Base-by-base conservation (phyloP, 1,139 yeast genomes). In the Kluyveromyces marxianus region DNA sequence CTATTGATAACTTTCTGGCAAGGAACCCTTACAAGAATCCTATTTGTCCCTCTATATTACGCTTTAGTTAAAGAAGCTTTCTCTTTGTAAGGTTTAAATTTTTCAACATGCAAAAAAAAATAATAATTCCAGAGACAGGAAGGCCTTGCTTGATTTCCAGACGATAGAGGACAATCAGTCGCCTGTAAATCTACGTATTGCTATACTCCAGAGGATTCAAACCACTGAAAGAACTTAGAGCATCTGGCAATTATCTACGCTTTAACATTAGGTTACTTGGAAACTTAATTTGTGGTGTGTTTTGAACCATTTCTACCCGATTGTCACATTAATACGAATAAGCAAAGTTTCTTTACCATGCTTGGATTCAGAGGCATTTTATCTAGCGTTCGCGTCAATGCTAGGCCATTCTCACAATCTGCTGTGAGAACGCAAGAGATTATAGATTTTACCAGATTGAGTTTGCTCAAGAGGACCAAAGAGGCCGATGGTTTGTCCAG, bases 361-460 rank as follows among this genome's bases (percentile, higher is more conserved):
- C 21, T 14, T 14, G 21, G 21, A 1, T 14, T 14, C 21, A 14
- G 21, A 14, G 21, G 21, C 21, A 14, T 14, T 14, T 14, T 14
- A 14, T 14, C 21, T 14, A 14, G 21, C 21, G 21, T 14, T 14
- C 21, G 21, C 21, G n/a, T 29, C 6, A 5, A 14, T 10, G 7
- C 7, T 4, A 31, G 48, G 43, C 37, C 44, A 42, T 40, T 40
- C 27, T 24, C 38, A 6, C 29, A 44, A 45, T 39, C 26, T 44
- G 33, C 47, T 34, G 24, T 41, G 7, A 40, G 25, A n/a, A 28
- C 7, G n/a, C 43, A 40, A 26, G 28, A 34, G 6, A 35, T 40
- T 5, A 24, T 40, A 25, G 43, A 40, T 27, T 40, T 25, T n/a
- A 40, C 37, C 10, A 40, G 43, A 26, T 35, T 40, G 31, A 33